Percentiles rank a stretch among this genome's conserved stretches.
phyloP scores from a whole-genome alignment of 805 yeast species.

The Metschnikowia henanensis region DNA sequence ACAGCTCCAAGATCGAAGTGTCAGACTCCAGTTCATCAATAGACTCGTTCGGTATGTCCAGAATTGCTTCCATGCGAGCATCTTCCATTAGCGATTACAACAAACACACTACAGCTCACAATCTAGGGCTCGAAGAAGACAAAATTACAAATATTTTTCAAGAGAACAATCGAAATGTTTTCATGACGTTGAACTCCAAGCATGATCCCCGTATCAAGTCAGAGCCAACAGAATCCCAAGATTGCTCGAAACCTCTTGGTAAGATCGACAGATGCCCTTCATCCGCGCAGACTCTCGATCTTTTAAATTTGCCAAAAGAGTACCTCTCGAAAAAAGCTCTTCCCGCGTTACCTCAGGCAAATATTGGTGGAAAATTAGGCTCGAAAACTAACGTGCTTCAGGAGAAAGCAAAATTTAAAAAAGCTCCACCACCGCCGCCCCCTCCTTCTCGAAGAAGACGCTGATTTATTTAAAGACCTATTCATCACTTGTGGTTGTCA shows the following conservation, averaged over 20 bases:
- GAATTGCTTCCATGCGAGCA: slow-evolving; percentile 35
- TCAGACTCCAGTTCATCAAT: slow-evolving; percentile 7
- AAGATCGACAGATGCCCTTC: slow-evolving; percentile 6
- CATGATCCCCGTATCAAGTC: too few species aligned
- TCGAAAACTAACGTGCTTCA: slow-evolving; percentile 4
- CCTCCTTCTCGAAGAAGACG: slow-evolving; percentile 20
- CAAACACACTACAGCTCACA: slow-evolving; percentile 32
- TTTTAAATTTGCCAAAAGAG: slow-evolving; percentile 36
- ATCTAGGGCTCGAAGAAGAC: slow-evolving; percentile 11
- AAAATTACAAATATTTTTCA: slow-evolving; percentile 8
- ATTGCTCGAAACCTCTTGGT: neutral
- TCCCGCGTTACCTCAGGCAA: slow-evolving; percentile 18
- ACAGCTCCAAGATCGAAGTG: neutral
- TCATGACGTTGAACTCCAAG: slow-evolving; percentile 12
- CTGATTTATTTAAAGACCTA: too few species aligned
- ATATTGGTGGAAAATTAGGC: slow-evolving; percentile 9
- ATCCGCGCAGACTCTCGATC: slow-evolving; percentile 12
- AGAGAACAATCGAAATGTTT: slow-evolving; percentile 33
- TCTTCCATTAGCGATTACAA: slow-evolving; percentile 37
- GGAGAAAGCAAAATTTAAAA: slow-evolving; percentile 33
- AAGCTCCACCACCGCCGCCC: slow-evolving; percentile 44
- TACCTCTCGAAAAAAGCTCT: slow-evolving; percentile 25
- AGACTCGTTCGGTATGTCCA: slow-evolving; percentile 17
- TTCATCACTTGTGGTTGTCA: too few species aligned
- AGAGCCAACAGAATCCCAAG: neutral